phyloP scores from a whole-genome alignment of 2,329 filamentous ascomycete genomes.

The Cladosporium sphaerospermum region DNA sequence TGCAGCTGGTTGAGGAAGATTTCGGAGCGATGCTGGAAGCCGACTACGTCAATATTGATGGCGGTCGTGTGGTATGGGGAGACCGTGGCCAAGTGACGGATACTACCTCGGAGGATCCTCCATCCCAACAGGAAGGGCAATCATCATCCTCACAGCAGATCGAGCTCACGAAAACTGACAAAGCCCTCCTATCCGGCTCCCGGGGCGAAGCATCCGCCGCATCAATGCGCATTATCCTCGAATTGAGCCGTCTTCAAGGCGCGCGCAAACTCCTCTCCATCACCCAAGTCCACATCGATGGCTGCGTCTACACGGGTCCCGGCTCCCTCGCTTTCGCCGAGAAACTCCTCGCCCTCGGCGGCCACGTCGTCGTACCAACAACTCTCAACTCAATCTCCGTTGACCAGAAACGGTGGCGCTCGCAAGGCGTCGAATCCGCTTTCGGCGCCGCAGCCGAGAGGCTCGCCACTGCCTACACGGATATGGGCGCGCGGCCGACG shows the following conservation, averaged over 20 bases:
- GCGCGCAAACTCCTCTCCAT: constrained; percentile 33
- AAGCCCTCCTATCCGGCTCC: constrained; percentile 19
- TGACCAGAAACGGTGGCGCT: constrained; percentile 37
- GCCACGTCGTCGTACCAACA: constrained; percentile 34
- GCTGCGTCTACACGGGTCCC: constrained; percentile 37
- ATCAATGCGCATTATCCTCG: constrained; percentile 36
- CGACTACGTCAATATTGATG: neutral
- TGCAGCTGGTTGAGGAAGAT: constrained; percentile 23
- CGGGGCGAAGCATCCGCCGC: constrained; percentile 31
- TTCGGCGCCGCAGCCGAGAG: constrained; percentile 29
- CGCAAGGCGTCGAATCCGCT: constrained; percentile 29
- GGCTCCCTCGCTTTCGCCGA: constrained; percentile 35
- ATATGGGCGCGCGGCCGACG: constrained; percentile 37
- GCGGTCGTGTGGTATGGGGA: neutral
- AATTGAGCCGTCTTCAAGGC: constrained; percentile 33
- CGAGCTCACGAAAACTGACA: neutral
- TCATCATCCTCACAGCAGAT: neutral
- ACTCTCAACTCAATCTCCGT: constrained; percentile 41
- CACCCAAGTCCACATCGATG: constrained; percentile 40
- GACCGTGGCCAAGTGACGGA: neutral
- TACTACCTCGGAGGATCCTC: neutral
- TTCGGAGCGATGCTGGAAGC: neutral
- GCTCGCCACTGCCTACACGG: constrained; percentile 34
- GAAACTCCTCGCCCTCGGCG: constrained; percentile 30
- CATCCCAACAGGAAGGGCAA: neutral